Base-by-base conservation (phyloP, 1,284 basidiomycete species). In the Entoloma clypeatum region DNA sequence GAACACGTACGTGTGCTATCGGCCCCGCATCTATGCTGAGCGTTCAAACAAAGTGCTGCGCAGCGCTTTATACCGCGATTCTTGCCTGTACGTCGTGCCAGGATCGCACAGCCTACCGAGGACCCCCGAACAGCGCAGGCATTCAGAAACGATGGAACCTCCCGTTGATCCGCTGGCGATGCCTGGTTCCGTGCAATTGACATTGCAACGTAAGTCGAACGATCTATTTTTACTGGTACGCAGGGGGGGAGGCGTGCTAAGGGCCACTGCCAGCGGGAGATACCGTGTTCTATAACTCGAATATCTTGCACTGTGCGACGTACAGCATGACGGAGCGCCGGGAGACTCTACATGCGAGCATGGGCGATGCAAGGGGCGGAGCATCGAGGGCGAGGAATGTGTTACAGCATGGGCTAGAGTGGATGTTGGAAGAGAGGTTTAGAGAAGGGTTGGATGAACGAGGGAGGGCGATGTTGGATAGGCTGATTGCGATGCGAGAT, bases 241-340 rank as follows among this genome's bases (percentile, higher is more conserved):
- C n/a, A n/a, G n/a, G n/a, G n/a, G n/a, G n/a, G n/a, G n/a, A n/a
- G n/a, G n/a, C n/a, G n/a, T n/a, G n/a, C n/a, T n/a, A n/a, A n/a
- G n/a, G n/a, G n/a, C 29, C 19, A 28, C 9, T n/a, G 8, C 5
- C 11, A 71, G 67, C 64, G 3, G 87, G 88, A 0, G 82, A 92
- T 49, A 84, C 82, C 0, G 83, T 85, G 9, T 90, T 90, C 60
- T 91, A 91, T 61, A 87, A 88, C 56, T 81, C 77, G 54, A 86
- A 91, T 54, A 86, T 91, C 48, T 64, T 91, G 21, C 86, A 90
- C 53, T 83, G 81, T 41, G 85, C 79, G 6, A 70, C 72, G 11
- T 91, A 91, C 59, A 70, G 73, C 47, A 65, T 74, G 1, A 58
- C 59, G 21, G 58, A 61, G 16, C 70, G 65, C 38, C 74, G 88